Evolutionary conservation across 73 alveolate genomes (phyloP), one percentile per base, ranked within the genome.

Genomic region (Paramecium bursaria): DNA sequence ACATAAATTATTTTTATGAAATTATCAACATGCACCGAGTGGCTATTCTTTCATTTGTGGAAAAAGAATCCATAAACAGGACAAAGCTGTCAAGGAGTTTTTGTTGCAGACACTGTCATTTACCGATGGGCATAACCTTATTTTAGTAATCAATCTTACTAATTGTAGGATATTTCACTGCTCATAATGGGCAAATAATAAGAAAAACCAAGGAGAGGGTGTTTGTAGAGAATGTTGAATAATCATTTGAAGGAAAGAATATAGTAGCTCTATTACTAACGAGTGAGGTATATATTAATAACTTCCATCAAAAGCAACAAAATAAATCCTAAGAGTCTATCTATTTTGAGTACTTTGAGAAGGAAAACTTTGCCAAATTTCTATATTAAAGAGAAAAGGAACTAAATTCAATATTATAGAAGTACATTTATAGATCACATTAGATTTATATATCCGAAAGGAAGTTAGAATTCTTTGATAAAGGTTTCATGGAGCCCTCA

Each of bases 401-500:
- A 27, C 51, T 86, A 75, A 86, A 86, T 30, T 90, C 94, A 9
- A 86, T 92, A 17, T 87, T 92, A 7, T 75, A 92, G 73, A 92
- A 90, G 86, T 92, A 75, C 21, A 52, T 55, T 2, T 75, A 76
- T 3, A 5, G 23, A 10, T 30, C 6, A 27, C 2, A 23, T 3
- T 57, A 57, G 76, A 25, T 57, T 57, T 15, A 57, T 57, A 2
- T 57, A 27, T 57, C 97, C 97, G 1, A 92, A 91, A 50, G 73
- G 73, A 33, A 88, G 76, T 74, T 80, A 86, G 15, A 90, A 86
- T 48, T 92, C 94, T 9, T 50, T 88, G 35, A 92, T 92, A 14
- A 92, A 90, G 53, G 97, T 87, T 7, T 86, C 91, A 7, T 92
- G 97, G 94, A 86, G 94, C 6, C 92, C 92, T 39, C 54, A 92